Conservation (phyloP, 2,329 filamentous ascomycete genomes). For the Aspergillus caelatus region DNA sequence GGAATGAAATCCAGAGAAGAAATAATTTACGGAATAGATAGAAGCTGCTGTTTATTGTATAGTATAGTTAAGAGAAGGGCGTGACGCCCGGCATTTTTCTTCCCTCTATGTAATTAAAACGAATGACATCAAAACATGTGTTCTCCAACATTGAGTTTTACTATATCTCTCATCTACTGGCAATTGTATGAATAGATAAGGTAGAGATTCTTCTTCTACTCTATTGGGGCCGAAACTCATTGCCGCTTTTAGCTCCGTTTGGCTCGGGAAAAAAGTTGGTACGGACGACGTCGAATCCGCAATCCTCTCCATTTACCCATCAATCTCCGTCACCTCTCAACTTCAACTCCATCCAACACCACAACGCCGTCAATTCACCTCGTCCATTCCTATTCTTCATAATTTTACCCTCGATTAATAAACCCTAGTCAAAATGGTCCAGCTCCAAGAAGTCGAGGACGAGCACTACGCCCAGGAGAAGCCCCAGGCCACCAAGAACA, state of each 20-base stretch:
- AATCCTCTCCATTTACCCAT: conserved; percentile 22
- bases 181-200: neutral
- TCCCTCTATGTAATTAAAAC: conserved; percentile 25
- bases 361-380: conserved; percentile 8
- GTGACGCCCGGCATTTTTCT: conserved; percentile 10
- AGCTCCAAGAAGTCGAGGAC: conserved; percentile 94
- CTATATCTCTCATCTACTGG: too few relatives aligned
- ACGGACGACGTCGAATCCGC: conserved; percentile 25
- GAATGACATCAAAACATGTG: conserved; percentile 15
- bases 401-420: conserved; percentile 8
- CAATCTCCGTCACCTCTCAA: conserved; percentile 23
- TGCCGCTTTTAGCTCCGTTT: conserved; percentile 33
- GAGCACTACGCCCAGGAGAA: conserved; percentile 83
- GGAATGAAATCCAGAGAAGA: neutral
- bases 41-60: conserved; percentile 10
- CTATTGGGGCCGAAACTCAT: conserved; percentile 19
- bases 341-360: conserved; percentile 13
- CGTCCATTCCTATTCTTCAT: conserved; percentile 8
- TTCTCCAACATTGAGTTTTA: conserved; percentile 10
- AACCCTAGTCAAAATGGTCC: conserved; percentile 70
- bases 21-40: neutral
- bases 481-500: conserved; percentile 63
- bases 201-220: neutral
- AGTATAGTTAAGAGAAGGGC: conserved; percentile 12
- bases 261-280: conserved; percentile 45